A percentile compares a stretch with the other conserved stretches of the same genome.
These are phyloP conservation scores for Purpureocillium takamizusanense DNA, from an alignment of 2,329 filamentous ascomycete species.

Conservation along the genomic window DNA sequence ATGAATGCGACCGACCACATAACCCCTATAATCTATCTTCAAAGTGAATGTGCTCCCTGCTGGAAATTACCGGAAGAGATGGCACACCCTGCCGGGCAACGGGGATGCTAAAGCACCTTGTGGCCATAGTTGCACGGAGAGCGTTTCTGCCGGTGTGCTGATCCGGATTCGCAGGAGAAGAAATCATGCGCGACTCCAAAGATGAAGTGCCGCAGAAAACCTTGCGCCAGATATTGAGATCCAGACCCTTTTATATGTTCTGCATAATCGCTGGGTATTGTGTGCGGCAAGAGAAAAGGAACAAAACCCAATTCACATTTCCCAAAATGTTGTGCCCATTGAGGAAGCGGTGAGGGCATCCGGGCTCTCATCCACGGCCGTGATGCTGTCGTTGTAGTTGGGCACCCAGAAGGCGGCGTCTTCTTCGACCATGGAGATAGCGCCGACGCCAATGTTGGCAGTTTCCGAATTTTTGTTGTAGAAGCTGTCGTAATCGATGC, in stretches of 20 bases:
- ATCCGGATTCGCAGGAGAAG: background rate
- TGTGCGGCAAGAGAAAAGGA: slow-evolving; percentile 12
- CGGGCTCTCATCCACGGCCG: slow-evolving; percentile 25
- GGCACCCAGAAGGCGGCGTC: slow-evolving; percentile 41
- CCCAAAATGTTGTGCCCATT: slow-evolving; percentile 23
- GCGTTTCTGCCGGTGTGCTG: background rate
- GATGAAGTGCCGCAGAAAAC: background rate
- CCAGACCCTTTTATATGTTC: slow-evolving; percentile 1
- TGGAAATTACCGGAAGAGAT: background rate
- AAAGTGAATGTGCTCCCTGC: background rate
- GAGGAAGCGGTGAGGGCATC: slow-evolving; percentile 21
- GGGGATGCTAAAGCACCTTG: too few species aligned
- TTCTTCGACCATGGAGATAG: slow-evolving; percentile 42
- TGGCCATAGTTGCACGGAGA: too few species aligned
- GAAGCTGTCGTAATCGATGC: slow-evolving; percentile 48
- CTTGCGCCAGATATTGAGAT: slow-evolving; percentile 2
- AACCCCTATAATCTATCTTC: background rate
- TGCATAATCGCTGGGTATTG: slow-evolving; percentile 16
- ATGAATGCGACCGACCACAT: background rate
- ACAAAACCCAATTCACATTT: slow-evolving; percentile 17
- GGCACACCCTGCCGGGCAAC: too few species aligned
- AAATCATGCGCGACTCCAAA: background rate
- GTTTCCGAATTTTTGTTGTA: slow-evolving; percentile 35
- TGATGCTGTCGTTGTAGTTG: slow-evolving; percentile 31
- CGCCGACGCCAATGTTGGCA: slow-evolving; percentile 27